Evolutionary conservation across 2,329 filamentous ascomycete genomes (phyloP).

Genomic region (Colletotrichum scovillei): DNA sequence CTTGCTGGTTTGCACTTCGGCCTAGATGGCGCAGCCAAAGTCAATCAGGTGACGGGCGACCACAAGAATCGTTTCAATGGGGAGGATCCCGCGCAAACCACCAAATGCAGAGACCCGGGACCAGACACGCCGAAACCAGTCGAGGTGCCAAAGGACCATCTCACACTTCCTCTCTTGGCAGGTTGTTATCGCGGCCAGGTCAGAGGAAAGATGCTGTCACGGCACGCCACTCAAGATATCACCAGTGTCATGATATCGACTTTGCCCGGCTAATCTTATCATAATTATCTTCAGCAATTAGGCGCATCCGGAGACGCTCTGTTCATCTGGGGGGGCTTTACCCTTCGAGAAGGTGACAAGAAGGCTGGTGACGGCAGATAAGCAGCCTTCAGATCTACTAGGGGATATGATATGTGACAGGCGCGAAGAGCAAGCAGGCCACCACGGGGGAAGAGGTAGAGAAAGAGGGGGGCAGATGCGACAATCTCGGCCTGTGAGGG

Average conservation of each 20-base stretch:
- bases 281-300: conserved; percentile 3
- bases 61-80: neutral
- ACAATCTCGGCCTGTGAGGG: neutral
- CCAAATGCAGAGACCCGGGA: neutral
- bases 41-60: conserved; percentile 27
- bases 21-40: conserved; percentile 15
- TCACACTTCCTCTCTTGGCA: neutral
- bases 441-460: neutral
- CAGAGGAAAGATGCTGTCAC: neutral
- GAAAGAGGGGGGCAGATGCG: neutral
- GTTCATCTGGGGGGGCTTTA: conserved; percentile 2
- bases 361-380: conserved; percentile 22
- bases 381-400: conserved; percentile 18
- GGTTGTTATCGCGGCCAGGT: neutral
- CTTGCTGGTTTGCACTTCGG: conserved; percentile 1
- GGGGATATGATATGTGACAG: conserved; percentile 29
- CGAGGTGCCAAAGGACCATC: too few relatives aligned
- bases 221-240: neutral
- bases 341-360: conserved; percentile 28
- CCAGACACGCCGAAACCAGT: neutral
- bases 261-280: conserved; percentile 3
- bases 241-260: neutral
- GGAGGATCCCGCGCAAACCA: neutral
- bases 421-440: neutral
- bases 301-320: conserved; percentile 7